Base-by-base conservation (phyloP, 2,329 filamentous ascomycete species). In the Ambrosiella xylebori region DNA sequence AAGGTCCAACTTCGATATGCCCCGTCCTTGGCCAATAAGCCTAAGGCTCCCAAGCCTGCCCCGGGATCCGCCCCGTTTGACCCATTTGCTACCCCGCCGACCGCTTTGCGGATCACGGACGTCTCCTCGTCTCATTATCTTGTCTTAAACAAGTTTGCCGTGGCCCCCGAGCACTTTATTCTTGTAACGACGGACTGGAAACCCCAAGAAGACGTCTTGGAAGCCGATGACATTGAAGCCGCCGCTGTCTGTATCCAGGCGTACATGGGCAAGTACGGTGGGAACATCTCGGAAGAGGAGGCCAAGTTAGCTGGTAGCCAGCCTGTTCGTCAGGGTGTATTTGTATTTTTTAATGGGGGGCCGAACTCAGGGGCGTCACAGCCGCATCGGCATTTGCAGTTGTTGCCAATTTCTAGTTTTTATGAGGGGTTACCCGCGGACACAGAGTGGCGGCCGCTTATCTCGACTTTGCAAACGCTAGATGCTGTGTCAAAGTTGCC, bases 1-100 rank as follows among this genome's bases (percentile, higher is more conserved):
- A 27, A 86, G 83, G 86, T 87, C 65, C 85, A 88, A 69, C 71
- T 88, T 1, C 82, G 84, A 56, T 88, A 80, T 71, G 84, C 83
- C 7, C 83, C 83, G 0, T 70, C 82, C 0, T 74, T 88, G 3
- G 81, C 81, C 53, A 79, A 78, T 64, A 88, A 88, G 65, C 83
- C 84, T 3, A 79, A 75, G 64, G 71, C 64, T 2, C 65, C 69
- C 4, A 39, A 35, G 17, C 57, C 64, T 12, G 64, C 66, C 7
- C 68, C 65, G 50, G 64, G 57, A 35, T 17, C 40, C 45, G 65
- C 65, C 36, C 65, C 68, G 47, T 73, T 77, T 64, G 78, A 88
- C 66, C 82, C 83, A 3, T 88, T 88, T 67, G 80, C 77, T 39
- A 73, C 79, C 60, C 68, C 75, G 0, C 64, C 71, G 2, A 71